Evolutionary conservation across 495 filamentous ascomycete species (phyloP).

Genomic region (Talaromyces trachyspermus): DNA sequence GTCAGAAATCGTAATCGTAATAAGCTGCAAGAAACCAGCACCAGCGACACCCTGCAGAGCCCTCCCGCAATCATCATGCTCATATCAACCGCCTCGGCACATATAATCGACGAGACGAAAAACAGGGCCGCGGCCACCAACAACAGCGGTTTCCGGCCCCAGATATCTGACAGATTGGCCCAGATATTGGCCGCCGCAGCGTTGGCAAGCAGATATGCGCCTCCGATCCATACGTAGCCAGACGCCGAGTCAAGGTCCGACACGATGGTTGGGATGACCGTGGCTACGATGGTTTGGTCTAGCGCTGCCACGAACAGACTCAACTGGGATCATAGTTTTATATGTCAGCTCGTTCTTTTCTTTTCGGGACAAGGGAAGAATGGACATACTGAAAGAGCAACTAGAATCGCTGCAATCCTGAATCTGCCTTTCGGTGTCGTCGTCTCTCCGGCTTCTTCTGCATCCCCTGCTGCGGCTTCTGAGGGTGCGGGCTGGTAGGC

Average conservation of each 20-base stretch:
- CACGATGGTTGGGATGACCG: conserved; percentile 52
- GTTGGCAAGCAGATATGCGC: conserved; percentile 52
- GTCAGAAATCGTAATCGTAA: conserved; percentile 49
- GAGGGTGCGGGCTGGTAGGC: conserved; percentile 33
- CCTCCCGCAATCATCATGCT: conserved; percentile 46
- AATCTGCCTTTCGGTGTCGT: conserved; percentile 12
- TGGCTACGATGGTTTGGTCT: conserved; percentile 56
- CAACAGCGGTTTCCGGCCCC: conserved; percentile 50
- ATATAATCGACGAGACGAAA: conserved; percentile 37
- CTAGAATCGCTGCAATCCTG: conserved; percentile 19
- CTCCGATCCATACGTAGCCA: conserved; percentile 62
- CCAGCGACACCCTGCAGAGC: conserved; percentile 50
- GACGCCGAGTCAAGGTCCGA: conserved; percentile 49
- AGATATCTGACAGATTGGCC: conserved; percentile 54
- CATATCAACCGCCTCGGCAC: conserved; percentile 42
- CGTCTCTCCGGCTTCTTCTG: neutral
- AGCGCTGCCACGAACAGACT: conserved; percentile 53
- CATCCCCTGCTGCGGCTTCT: conserved; percentile 15
- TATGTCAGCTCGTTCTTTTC: neutral
- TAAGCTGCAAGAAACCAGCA: conserved; percentile 45
- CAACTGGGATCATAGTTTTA: conserved; percentile 25
- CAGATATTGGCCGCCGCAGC: conserved; percentile 48
- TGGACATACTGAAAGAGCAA: conserved; percentile 20
- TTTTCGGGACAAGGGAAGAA: neutral
- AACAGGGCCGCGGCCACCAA: conserved; percentile 39